Evolutionary conservation across 495 filamentous ascomycete genomes (phyloP).

Genomic region (Annulohypoxylon moriforme): DNA sequence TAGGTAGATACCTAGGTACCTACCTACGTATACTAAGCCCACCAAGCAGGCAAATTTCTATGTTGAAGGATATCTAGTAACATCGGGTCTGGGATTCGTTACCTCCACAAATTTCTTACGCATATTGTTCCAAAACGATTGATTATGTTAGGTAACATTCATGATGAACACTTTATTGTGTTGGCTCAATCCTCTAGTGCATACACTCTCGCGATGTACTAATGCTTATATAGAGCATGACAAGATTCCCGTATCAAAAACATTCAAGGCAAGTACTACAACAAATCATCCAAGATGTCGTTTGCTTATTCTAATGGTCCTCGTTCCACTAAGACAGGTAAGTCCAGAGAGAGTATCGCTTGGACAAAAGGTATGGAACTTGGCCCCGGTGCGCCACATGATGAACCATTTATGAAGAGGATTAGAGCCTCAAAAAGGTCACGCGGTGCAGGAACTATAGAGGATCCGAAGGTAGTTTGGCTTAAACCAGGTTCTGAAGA

Average conservation of each 20-base stretch:
- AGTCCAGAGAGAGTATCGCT: neutral
- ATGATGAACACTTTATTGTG: neutral
- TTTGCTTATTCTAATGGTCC: too few species aligned
- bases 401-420: neutral
- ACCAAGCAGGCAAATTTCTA: too few species aligned
- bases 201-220: neutral
- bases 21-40: too few species aligned
- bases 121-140: neutral
- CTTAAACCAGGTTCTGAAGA: neutral
- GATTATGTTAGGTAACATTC: neutral
- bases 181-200: neutral
- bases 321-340: too few species aligned
- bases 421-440: neutral
- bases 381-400: constrained; percentile 4
- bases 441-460: constrained; percentile 3
- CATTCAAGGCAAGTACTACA: neutral
- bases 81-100: neutral
- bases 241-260: neutral
- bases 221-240: neutral
- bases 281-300: neutral
- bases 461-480: constrained; percentile 22
- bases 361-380: constrained; percentile 21
- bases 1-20: too few species aligned
- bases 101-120: neutral
- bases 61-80: too few species aligned